phyloP scores from a whole-genome alignment of 352 stramenopile species.

The Saprolegnia diclina region DNA sequence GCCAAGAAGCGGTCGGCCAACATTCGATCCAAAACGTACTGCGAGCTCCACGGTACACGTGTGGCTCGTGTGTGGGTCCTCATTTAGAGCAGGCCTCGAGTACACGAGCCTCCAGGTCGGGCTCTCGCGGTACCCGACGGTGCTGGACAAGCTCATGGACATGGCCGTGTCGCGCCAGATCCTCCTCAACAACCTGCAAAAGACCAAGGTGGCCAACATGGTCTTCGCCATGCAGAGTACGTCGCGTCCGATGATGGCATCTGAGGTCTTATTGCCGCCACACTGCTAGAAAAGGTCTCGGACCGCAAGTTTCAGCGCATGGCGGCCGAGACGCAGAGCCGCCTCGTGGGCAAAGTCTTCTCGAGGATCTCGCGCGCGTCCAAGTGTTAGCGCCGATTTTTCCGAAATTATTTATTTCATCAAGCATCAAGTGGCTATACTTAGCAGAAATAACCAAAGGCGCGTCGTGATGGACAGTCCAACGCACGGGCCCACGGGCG shows the following conservation, averaged over 20 bases:
- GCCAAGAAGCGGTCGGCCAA: neutral
- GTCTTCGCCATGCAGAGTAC: conserved; percentile 5
- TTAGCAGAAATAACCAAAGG: no score
- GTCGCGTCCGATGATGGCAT: neutral
- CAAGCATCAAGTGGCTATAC: no score
- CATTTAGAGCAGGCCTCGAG: neutral
- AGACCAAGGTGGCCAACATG: conserved; percentile 10
- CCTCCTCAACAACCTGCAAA: conserved; percentile 3
- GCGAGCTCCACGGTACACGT: conserved; percentile 9
- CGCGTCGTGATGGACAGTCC: no score
- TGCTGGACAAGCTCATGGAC: conserved; percentile 1
- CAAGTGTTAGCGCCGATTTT: neutral
- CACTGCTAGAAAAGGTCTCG: neutral
- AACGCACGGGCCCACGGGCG: no score
- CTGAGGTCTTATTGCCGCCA: no score
- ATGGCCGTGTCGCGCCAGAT: conserved; percentile 3
- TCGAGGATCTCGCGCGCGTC: neutral
- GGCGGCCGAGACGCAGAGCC: neutral
- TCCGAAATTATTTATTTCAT: neutral
- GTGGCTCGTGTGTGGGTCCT: neutral
- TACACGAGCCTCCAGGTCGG: neutral
- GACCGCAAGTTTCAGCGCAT: conserved; percentile 12
- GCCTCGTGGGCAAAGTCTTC: neutral
- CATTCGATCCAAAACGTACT: conserved; percentile 9
- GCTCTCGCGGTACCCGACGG: neutral